A percentile compares a stretch with the other conserved stretches of the same genome.
Evolutionary conservation across 2,329 filamentous ascomycete genomes (phyloP).

Genomic region (Aspergillus ruber): DNA sequence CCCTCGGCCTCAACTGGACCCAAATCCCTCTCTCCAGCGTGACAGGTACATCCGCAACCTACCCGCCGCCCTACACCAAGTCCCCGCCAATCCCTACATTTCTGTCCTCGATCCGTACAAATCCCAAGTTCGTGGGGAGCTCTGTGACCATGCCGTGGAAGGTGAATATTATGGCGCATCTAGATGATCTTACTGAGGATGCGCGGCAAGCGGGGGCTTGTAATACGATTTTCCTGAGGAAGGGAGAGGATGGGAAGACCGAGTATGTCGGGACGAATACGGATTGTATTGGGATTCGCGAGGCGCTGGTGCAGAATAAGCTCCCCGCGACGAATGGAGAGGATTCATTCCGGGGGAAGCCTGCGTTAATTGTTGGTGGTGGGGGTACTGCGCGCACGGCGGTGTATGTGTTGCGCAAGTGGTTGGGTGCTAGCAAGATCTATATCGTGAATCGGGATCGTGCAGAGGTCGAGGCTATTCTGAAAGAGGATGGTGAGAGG

Average conservation of each 20-base stretch:
- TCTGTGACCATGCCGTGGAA: slow-evolving; percentile 83
- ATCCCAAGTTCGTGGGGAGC: slow-evolving; percentile 50
- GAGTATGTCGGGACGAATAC: slow-evolving; percentile 70
- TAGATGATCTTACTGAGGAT: slow-evolving; percentile 68
- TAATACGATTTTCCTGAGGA: slow-evolving; percentile 68
- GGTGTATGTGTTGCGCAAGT: slow-evolving; percentile 66
- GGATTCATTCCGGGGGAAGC: slow-evolving; percentile 41
- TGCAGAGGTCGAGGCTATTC: slow-evolving; percentile 59
- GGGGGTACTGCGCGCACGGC: slow-evolving; percentile 73
- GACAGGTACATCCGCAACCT: slow-evolving; percentile 21
- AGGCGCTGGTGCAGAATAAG: slow-evolving; percentile 58
- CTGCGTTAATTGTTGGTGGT: slow-evolving; percentile 68
- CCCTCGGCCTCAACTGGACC: slow-evolving; percentile 47
- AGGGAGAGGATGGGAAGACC: slow-evolving; percentile 38
- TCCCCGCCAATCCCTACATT: slow-evolving; percentile 31
- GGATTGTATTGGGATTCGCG: slow-evolving; percentile 70
- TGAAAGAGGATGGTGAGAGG: slow-evolving; percentile 58
- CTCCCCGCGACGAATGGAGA: slow-evolving; percentile 9
- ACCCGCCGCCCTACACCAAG: slow-evolving; percentile 28
- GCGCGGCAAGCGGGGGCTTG: slow-evolving; percentile 68
- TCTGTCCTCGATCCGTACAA: slow-evolving; percentile 28
- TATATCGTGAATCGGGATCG: slow-evolving; percentile 73
- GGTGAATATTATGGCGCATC: slow-evolving; percentile 64
- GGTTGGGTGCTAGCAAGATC: slow-evolving; percentile 60
- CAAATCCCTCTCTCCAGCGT: slow-evolving; percentile 43